A percentile compares a stretch with the other conserved stretches of the same genome.
Evolutionary conservation across 2,329 filamentous ascomycete species (phyloP).

Genomic region (Tolypocladium amazonense): DNA sequence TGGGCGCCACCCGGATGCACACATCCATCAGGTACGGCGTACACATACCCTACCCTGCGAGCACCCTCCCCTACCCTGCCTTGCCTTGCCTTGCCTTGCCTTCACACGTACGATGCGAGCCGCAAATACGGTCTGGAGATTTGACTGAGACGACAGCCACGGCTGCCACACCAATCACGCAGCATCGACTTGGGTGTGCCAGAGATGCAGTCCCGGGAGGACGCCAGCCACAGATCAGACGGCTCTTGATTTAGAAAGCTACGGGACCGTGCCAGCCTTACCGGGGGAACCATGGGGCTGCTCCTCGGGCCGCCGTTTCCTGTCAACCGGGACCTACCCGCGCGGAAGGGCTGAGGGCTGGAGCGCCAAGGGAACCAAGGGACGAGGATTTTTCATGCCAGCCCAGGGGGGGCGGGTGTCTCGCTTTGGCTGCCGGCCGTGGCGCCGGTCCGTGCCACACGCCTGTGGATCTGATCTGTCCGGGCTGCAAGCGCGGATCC

Average conservation of each 20-base stretch:
- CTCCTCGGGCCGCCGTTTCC: not conserved
- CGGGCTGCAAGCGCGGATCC: not conserved
- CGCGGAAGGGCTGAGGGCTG: not conserved
- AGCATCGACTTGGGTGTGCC: not conserved
- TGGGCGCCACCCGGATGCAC: not conserved
- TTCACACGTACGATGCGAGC: not conserved
- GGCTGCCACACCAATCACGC: not conserved
- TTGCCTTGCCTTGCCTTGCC: not conserved
- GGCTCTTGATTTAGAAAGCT: not conserved
- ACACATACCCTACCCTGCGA: not conserved
- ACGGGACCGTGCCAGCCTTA: not conserved
- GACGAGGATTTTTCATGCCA: not conserved
- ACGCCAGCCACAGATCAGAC: not conserved
- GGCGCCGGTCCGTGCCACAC: not conserved
- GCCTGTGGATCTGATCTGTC: not conserved
- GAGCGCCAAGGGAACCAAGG: not conserved
- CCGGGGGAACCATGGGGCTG: not conserved
- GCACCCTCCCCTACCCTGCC: too few species aligned
- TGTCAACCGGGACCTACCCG: not conserved
- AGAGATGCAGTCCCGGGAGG: not conserved
- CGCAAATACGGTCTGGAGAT: not conserved
- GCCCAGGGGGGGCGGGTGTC: not conserved
- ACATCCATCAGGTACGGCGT: not conserved
- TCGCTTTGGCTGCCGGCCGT: not conserved
- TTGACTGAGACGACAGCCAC: constrained; percentile 1